A percentile compares a stretch with the other conserved stretches of the same genome.
Conservation (phyloP, 2,329 filamentous ascomycete genomes). For the Colletotrichum sublineola region DNA sequence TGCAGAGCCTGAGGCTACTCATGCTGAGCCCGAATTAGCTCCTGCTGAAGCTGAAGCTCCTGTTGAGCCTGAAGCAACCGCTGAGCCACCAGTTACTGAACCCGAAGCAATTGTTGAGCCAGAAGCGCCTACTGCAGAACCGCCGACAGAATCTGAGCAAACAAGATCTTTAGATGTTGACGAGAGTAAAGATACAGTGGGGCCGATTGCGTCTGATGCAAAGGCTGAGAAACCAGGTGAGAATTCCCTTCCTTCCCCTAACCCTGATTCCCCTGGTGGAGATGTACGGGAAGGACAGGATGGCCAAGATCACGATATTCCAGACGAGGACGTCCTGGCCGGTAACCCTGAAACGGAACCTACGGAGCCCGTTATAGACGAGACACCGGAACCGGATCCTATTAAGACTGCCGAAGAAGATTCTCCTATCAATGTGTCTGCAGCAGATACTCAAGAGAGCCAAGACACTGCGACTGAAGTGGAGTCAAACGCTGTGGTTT, state of each 20-base stretch:
- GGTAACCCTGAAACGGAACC: constrained; percentile 25
- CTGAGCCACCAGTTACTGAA: background rate
- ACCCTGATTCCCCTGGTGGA: constrained; percentile 46
- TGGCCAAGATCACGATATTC: constrained; percentile 17
- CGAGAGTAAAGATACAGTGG: constrained; percentile 43
- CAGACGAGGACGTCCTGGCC: constrained; percentile 22
- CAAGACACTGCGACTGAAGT: constrained; percentile 1
- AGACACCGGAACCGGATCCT: background rate
- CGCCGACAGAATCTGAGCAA: constrained; percentile 22
- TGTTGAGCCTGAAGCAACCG: background rate
- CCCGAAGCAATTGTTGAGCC: constrained; percentile 11
- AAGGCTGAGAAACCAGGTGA: constrained; percentile 47
- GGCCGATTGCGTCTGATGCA: constrained; percentile 36
- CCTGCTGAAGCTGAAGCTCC: background rate
- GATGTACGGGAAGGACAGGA: constrained; percentile 39
- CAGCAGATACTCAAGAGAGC: background rate
- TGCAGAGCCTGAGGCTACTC: too few relatives aligned
- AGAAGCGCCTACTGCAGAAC: background rate
- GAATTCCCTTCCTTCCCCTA: constrained; percentile 48
- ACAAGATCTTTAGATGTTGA: constrained; percentile 37
- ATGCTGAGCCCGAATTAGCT: too few relatives aligned
- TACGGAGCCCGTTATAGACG: background rate
- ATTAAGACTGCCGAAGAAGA: constrained; percentile 20
- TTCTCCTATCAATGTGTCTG: constrained; percentile 9
- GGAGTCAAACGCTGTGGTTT: background rate